A percentile compares a stretch with the other conserved stretches of the same genome.
Conservation (phyloP, 2,329 filamentous ascomycete species). For the Ophiostoma triangulosporum region DNA sequence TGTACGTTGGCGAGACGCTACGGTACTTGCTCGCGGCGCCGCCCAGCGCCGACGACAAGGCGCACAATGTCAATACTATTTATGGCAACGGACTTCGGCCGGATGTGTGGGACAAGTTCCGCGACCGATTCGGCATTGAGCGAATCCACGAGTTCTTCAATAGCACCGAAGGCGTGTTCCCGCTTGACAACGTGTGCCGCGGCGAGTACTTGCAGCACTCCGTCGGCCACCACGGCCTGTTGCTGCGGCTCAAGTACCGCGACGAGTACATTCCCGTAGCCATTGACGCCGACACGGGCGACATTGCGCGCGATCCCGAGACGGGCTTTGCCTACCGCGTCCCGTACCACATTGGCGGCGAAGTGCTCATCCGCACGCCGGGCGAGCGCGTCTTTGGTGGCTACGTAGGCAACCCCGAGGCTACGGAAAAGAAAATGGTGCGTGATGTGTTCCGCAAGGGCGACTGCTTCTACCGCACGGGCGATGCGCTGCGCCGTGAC, state of each 20-base stretch:
- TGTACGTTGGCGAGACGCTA: constrained; percentile 67
- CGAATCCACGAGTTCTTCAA: constrained; percentile 65
- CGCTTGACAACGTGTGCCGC: constrained; percentile 43
- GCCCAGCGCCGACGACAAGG: constrained; percentile 37
- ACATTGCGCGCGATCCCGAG: constrained; percentile 49
- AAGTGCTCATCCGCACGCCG: constrained; percentile 54
- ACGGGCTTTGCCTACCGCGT: constrained; percentile 54
- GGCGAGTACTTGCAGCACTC: constrained; percentile 49
- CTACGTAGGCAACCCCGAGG: constrained; percentile 55
- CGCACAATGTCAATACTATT: constrained; percentile 45
- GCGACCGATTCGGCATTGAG: constrained; percentile 47
- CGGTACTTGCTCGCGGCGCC: constrained; percentile 60
- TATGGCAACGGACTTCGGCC: constrained; percentile 55
- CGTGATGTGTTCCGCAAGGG: constrained; percentile 52
- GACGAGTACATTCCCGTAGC: constrained; percentile 51
- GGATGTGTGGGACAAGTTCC: constrained; percentile 54
- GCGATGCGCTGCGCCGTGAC: constrained; percentile 50
- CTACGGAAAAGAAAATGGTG: constrained; percentile 53
- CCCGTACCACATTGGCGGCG: constrained; percentile 56
- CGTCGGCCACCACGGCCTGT: constrained; percentile 57
- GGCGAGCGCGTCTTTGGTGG: constrained; percentile 48
- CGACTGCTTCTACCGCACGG: constrained; percentile 54
- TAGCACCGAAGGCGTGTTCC: constrained; percentile 58
- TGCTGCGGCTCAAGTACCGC: constrained; percentile 38
- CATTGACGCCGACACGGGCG: constrained; percentile 54